phyloP scores from a whole-genome alignment of 306 rosid species.

The Castanea sativa region DNA sequence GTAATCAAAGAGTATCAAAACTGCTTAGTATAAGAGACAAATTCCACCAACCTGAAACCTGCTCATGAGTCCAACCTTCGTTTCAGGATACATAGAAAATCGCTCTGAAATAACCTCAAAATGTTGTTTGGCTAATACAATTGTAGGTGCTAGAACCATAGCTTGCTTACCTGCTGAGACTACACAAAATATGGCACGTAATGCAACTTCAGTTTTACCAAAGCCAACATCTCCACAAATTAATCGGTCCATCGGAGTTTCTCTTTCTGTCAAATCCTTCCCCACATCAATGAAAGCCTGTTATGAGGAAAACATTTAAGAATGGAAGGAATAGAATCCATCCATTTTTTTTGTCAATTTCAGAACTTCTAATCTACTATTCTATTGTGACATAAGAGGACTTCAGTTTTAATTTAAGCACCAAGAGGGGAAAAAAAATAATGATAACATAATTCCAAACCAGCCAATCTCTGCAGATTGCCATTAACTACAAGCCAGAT shows the following conservation, averaged over 20 bases:
- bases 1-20: constrained; percentile 10
- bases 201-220: constrained; percentile 98
- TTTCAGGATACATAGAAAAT: constrained; percentile 63
- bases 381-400: not conserved
- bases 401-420: constrained; percentile 1
- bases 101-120: constrained; percentile 80
- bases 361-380: not conserved
- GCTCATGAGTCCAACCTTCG: constrained; percentile 77
- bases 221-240: constrained; percentile 98
- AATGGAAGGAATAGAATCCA: constrained; percentile 19
- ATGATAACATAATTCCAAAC: not conserved
- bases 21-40: constrained; percentile 4
- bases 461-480: not conserved
- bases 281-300: constrained; percentile 93
- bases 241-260: constrained; percentile 94
- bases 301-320: constrained; percentile 12
- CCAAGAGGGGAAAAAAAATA: not conserved
- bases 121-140: constrained; percentile 94
- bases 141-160: constrained; percentile 94
- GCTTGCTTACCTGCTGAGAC: constrained; percentile 88
- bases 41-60: constrained; percentile 80
- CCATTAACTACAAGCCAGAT: not conserved
- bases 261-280: constrained; percentile 74
- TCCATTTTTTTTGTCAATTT: constrained; percentile 1
- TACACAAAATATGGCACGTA: constrained; percentile 83